Conservation (phyloP, 257 asterid genomes). For the Solanum etuberosum region DNA sequence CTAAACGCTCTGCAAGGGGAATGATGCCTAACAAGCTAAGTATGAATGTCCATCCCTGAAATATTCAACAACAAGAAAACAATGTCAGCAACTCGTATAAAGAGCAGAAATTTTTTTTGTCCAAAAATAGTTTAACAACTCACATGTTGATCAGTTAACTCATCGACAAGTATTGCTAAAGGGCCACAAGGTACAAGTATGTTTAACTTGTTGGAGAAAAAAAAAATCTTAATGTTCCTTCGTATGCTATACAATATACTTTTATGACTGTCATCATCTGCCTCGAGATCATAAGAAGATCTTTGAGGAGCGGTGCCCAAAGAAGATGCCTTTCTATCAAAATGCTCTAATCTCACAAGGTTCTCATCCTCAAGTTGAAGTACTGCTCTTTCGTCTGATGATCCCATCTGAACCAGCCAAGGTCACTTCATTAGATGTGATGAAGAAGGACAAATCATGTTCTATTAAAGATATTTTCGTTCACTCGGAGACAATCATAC, state of each 20-base stretch:
- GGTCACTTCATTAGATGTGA: constrained; percentile 2
- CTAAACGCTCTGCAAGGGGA: constrained; percentile 76
- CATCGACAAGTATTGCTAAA: constrained; percentile 39
- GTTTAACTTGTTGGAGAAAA: constrained; percentile 52
- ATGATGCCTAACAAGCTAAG: constrained; percentile 58
- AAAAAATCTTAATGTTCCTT: constrained; percentile 31
- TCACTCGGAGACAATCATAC: background rate
- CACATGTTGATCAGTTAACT: constrained; percentile 41
- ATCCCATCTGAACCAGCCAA: constrained; percentile 44
- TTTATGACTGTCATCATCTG: constrained; percentile 18
- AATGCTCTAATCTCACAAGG: constrained; percentile 22
- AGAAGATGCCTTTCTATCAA: constrained; percentile 23
- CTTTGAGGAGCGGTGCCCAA: constrained; percentile 22
- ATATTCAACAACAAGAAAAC: background rate
- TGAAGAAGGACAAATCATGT: background rate
- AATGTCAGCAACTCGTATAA: background rate
- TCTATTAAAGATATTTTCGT: background rate
- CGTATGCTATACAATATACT: constrained; percentile 10
- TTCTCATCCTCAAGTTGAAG: constrained; percentile 36
- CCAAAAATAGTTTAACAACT: constrained; percentile 2
- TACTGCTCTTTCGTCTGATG: constrained; percentile 34
- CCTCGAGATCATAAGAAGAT: constrained; percentile 11
- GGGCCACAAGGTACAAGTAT: constrained; percentile 52
- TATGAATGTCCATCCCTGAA: constrained; percentile 65
- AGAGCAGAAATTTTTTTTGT: background rate